Evolutionary conservation across 2,329 filamentous ascomycete genomes (phyloP).

Genomic region (Bipolaris zeicola): DNA sequence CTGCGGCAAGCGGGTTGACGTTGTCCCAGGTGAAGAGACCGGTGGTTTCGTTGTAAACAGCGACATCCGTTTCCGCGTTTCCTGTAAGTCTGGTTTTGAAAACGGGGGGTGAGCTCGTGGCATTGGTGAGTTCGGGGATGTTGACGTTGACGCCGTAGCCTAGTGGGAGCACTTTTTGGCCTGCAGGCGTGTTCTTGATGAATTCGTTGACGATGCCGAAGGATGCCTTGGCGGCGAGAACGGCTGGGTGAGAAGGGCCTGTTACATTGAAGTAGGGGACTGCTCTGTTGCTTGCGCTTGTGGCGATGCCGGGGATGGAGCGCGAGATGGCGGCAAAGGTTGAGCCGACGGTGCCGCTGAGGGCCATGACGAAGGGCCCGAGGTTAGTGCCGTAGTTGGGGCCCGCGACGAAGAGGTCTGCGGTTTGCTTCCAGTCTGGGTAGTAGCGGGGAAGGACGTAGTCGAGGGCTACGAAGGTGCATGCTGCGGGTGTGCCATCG

Average conservation of each 20-base stretch:
- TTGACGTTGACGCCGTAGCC: slow-evolving; percentile 62
- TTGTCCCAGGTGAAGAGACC: slow-evolving; percentile 58
- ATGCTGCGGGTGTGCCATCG: slow-evolving; percentile 63
- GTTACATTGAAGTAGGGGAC: slow-evolving; percentile 54
- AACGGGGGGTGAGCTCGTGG: slow-evolving; percentile 50
- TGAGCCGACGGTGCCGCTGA: slow-evolving; percentile 49
- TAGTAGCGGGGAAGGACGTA: slow-evolving; percentile 57
- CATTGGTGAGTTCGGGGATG: slow-evolving; percentile 53
- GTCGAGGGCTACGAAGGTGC: slow-evolving; percentile 62
- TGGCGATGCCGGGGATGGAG: slow-evolving; percentile 58
- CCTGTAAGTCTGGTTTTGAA: slow-evolving; percentile 58
- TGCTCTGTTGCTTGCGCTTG: slow-evolving; percentile 52
- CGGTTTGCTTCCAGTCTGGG: slow-evolving; percentile 53
- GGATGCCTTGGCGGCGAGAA: slow-evolving; percentile 51
- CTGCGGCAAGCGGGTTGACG: slow-evolving; percentile 54
- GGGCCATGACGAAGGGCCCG: slow-evolving; percentile 55
- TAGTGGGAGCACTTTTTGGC: slow-evolving; percentile 50
- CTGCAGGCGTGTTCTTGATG: slow-evolving; percentile 45
- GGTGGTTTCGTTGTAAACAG: slow-evolving; percentile 52
- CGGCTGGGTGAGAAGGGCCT: slow-evolving; percentile 53
- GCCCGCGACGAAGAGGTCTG: slow-evolving; percentile 61
- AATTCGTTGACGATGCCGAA: slow-evolving; percentile 55
- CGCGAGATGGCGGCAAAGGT: slow-evolving; percentile 58
- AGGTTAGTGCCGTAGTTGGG: slow-evolving; percentile 63
- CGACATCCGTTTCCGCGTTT: slow-evolving; percentile 55